Base-by-base conservation (phyloP, 2,329 filamentous ascomycete species). In the Aspergillus fischeri region DNA sequence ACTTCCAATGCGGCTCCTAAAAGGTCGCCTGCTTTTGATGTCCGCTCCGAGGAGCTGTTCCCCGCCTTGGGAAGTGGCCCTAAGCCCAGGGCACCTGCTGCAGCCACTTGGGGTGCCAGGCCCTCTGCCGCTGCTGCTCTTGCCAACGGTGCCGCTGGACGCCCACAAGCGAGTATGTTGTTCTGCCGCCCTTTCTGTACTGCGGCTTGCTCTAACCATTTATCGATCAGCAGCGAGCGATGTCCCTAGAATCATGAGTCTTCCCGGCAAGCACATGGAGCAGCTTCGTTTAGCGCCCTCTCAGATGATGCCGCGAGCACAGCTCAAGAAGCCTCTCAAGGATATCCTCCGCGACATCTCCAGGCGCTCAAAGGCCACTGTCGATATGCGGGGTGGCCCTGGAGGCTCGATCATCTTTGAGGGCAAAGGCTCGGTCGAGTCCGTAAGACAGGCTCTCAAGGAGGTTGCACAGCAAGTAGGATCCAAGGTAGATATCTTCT, bases 341-440 rank as follows among this genome's bases (percentile, higher is more conserved):
- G 93, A 97, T 64, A 87, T 94, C 63, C 80, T 97, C 70, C 90
- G 91, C 72, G 92, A 97, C 63, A 90, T 97, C 77, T 97, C 96
- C 78, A 90, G 89, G 76, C 90, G 89, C 70, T 96, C 91, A 59
- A 92, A 93, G 72, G 92, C 92, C 57, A 90, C 86, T 65, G 85
- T 99, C 64, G 87, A 89, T 65, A 88, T 92, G 81, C 85, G 85
- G 57, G 83, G 85, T 58, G 86, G 87, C n/a, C 83, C 86, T 61
- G 87, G 85, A 62, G 90, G 89, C 24, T 83, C 84, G 41, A 81
- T 92, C 65, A 86, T 88, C 65, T 95, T 99, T 70, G 90, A 93
- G 73, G 92, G 91, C 50, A 88, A 86, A 63, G 93, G 94, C 57
- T 88, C 91, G 57, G 86, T 88, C 58, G 90, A 95, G 58, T 86